phyloP scores from a whole-genome alignment of 2,329 filamentous ascomycete genomes.

The Venturia effusa region DNA sequence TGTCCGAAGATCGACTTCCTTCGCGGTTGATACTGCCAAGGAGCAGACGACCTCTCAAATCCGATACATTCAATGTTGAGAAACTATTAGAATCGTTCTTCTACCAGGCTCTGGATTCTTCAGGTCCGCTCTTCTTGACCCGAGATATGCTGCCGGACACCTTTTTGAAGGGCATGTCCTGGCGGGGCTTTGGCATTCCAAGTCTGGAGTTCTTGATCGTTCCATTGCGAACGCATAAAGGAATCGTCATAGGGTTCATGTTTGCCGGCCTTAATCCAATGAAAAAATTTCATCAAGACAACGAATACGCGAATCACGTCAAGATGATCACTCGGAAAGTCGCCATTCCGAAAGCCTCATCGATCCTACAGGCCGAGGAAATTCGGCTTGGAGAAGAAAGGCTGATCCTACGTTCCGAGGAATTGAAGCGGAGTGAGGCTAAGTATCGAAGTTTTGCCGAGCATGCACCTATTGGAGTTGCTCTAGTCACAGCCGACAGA shows the following conservation, averaged over 20 bases:
- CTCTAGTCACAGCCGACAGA: neutral
- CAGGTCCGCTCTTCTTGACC: neutral
- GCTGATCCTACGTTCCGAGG: neutral
- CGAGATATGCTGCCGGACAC: neutral
- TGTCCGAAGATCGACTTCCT: neutral
- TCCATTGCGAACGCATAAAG: neutral
- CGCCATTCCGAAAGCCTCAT: neutral
- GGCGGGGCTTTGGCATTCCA: slow-evolving; percentile 6
- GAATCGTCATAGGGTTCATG: neutral
- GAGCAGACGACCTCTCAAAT: neutral
- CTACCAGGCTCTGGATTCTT: neutral
- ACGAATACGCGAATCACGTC: neutral
- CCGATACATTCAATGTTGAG: neutral
- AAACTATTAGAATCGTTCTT: neutral
- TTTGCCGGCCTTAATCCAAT: slow-evolving; percentile 2
- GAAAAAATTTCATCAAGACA: neutral
- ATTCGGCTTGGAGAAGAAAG: slow-evolving; percentile 3
- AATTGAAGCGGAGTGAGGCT: slow-evolving; percentile 11
- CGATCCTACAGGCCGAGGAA: neutral
- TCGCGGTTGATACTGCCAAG: neutral
- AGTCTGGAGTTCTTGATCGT: neutral
- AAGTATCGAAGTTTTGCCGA: slow-evolving; percentile 11
- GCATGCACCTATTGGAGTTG: slow-evolving; percentile 11
- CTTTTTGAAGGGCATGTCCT: neutral
- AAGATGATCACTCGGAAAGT: neutral